Conservation (phyloP, 768 basidiomycete species). For the Amanita pseudoporphyria region DNA sequence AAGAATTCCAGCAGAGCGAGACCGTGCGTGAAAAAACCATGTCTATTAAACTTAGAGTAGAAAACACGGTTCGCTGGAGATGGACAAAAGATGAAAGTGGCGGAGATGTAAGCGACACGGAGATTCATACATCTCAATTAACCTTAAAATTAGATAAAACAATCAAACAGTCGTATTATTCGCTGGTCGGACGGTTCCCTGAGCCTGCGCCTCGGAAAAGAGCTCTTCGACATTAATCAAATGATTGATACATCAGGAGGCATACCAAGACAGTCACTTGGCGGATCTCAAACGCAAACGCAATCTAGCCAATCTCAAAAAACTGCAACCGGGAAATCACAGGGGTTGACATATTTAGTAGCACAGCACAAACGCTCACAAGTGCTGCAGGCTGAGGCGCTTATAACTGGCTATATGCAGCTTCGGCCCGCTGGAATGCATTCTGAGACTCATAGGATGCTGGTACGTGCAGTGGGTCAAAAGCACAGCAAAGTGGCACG, state of each 20-base stretch:
- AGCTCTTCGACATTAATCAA: slow-evolving; percentile 85
- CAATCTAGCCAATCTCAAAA: slow-evolving; percentile 31
- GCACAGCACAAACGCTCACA: slow-evolving; percentile 82
- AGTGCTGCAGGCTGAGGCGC: slow-evolving; percentile 79
- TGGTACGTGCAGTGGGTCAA: slow-evolving; percentile 79
- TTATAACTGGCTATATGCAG: slow-evolving; percentile 75
- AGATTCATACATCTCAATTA: slow-evolving; percentile 3
- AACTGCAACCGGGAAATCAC: slow-evolving; percentile 34
- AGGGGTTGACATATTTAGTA: slow-evolving; percentile 82
- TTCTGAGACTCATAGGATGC: slow-evolving; percentile 80
- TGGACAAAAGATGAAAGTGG: slow-evolving; percentile 78
- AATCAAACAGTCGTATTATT: slow-evolving; percentile 87
- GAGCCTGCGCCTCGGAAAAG: slow-evolving; percentile 86
- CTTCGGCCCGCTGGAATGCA: slow-evolving; percentile 86
- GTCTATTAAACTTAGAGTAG: slow-evolving; percentile 80
- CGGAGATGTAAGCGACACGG: slow-evolving; percentile 51
- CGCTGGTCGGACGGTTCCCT: slow-evolving; percentile 94
- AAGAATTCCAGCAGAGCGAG: slow-evolving; percentile 45
- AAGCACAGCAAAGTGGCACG: slow-evolving; percentile 77
- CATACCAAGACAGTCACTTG: slow-evolving; percentile 47
- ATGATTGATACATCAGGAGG: slow-evolving; percentile 70
- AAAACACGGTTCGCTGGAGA: slow-evolving; percentile 93
- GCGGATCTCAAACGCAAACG: slow-evolving; percentile 33
- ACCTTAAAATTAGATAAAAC: slow-evolving; percentile 45
- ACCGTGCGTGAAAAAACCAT: slow-evolving; percentile 69